Percentiles rank a stretch among this genome's conserved stretches.
Evolutionary conservation across 805 yeast species (phyloP).

Genomic region (Yarrowia sp.): DNA sequence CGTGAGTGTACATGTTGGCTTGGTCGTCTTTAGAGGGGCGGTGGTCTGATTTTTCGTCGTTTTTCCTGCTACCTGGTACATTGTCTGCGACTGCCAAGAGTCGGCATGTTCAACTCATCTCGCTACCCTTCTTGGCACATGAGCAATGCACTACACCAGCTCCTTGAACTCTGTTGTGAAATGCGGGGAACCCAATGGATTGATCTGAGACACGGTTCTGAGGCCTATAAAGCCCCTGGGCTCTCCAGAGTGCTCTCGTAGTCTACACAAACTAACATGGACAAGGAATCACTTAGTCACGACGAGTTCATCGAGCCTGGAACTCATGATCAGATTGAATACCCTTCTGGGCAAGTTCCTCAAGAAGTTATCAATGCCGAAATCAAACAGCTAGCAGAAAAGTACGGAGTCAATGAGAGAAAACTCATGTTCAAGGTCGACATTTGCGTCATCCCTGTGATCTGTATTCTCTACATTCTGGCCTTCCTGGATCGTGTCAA

Average conservation of each 20-base stretch:
- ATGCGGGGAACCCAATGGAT: conserved; percentile 14
- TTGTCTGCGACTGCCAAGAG: not conserved
- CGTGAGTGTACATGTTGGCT: too few species aligned
- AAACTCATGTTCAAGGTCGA: conserved; percentile 70
- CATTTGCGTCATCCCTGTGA: conserved; percentile 73
- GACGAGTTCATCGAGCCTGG: conserved; percentile 7
- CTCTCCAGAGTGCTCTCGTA: not conserved
- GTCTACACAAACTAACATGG: not conserved
- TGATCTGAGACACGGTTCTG: not conserved
- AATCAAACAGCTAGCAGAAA: conserved; percentile 52
- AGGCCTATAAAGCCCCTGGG: not conserved
- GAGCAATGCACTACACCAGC: conserved; percentile 20
- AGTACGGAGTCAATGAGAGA: conserved; percentile 61
- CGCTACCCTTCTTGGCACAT: conserved; percentile 1
- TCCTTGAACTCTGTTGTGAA: not conserved
- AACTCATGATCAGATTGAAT: not conserved
- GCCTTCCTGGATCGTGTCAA: conserved; percentile 84
- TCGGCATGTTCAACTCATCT: not conserved
- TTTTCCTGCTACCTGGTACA: too few species aligned
- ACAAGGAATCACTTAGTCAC: conserved; percentile 19
- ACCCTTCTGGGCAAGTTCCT: conserved; percentile 5
- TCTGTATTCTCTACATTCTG: conserved; percentile 73
- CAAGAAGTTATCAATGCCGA: conserved; percentile 8
- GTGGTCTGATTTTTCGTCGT: too few species aligned
- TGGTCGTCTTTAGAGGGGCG: too few species aligned